Percentiles rank a stretch among this genome's conserved stretches.
Conservation (phyloP, 2,329 filamentous ascomycete genomes). For the Parascedosporium putredinis region DNA sequence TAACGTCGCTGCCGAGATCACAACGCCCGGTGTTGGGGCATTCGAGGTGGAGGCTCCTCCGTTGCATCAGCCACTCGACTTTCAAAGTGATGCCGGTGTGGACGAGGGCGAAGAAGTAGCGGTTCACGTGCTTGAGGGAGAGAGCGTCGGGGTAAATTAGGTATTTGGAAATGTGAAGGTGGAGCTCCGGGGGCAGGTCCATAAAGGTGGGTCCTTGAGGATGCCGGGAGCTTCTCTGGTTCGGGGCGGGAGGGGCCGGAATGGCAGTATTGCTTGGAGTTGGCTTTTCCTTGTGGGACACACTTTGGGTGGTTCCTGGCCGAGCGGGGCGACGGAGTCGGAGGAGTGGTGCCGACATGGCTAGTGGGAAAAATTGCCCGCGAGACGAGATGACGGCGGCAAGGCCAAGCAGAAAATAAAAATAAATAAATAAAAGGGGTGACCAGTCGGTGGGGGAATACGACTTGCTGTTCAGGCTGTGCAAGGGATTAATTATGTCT, state of each 20-base stretch:
- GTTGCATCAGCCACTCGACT: conserved; percentile 58
- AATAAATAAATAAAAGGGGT: too few relatives aligned
- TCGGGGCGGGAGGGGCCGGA: background rate
- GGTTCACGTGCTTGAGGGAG: conserved; percentile 56
- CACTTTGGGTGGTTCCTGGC: background rate
- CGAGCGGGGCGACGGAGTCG: conserved; percentile 4
- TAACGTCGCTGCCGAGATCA: conserved; percentile 47
- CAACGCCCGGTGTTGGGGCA: conserved; percentile 50
- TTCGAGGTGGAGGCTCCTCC: conserved; percentile 51
- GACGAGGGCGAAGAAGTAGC: conserved; percentile 53
- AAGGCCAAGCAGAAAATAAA: too few relatives aligned
- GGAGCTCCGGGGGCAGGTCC: conserved; percentile 55
- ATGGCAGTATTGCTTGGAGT: background rate
- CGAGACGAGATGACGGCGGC: too few relatives aligned
- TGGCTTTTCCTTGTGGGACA: background rate
- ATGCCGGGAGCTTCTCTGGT: conserved; percentile 23
- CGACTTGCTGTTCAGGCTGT: too few relatives aligned
- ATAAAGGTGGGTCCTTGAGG: conserved; percentile 26
- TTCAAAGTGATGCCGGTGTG: conserved; percentile 57
- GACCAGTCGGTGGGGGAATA: too few relatives aligned
- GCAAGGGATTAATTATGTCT: too few relatives aligned
- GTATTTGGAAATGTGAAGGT: conserved; percentile 47
- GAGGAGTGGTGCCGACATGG: conserved; percentile 1
- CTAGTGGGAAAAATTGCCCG: background rate
- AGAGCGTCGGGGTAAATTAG: conserved; percentile 63